Evolutionary conservation across 345 rosid genomes (phyloP), one percentile per base, ranked within the genome.

Genomic region (Rhizophora mangle): DNA sequence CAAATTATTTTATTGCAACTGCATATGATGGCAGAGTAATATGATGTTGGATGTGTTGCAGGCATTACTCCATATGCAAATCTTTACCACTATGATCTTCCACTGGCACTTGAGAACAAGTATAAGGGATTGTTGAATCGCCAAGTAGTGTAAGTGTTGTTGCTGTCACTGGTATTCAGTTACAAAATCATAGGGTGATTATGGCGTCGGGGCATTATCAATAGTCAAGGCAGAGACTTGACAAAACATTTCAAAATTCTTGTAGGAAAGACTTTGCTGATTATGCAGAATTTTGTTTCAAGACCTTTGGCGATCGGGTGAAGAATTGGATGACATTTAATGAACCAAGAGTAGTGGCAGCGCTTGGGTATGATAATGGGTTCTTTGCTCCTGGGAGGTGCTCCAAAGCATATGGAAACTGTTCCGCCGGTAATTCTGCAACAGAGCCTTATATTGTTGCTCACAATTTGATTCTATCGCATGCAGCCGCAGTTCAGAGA

Each of bases 281-380:
- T 70, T 95, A 86, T 34, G 96, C 97, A 0, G 96, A 95, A 6
- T 95, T 95, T 72, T 95, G 99, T 73, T 95, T 90, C 82, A 87
- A 92, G 76, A 71, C 81, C 39, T 95, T 83, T 22, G 96, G 98
- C 20, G 97, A 92, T 62, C 80, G 96, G 77, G 99, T 95, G 58
- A 95, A 95, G 83, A 86, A 95, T 27, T 95, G 99, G 98, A 87
- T 87, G 96, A 92, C 98, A 8, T 95, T 88, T 69, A 95, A 95
- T 37, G 99, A 95, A 61, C 99, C 99, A 0, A 80, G 99, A 60
- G 96, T 95, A 15, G 88, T 92, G 37, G 94, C 96, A 36, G 99
- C 99, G 4, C 82, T 95, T 16, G 98, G 98, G 7, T 95, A 92
- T 39, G 98, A 92, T 63, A 90, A 74, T 1, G 99, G 99, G 3